These are phyloP conservation scores for Oryza nivara DNA, from an alignment of 176 grass and related monocot species.

Conservation along the genomic window DNA sequence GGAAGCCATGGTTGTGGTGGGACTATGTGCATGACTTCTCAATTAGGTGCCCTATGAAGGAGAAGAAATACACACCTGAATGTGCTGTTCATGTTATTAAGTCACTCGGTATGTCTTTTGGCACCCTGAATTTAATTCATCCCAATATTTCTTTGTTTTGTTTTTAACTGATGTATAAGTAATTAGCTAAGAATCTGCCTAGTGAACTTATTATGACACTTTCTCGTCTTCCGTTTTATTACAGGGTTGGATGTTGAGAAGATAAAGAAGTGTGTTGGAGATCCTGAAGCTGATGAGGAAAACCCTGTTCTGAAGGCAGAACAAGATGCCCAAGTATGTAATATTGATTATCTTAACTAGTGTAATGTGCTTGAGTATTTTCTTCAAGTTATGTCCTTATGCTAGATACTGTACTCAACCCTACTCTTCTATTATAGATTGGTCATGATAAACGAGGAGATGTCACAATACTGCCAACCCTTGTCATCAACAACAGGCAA, in stretches of 20 bases:
- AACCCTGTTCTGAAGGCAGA: constrained; percentile 84
- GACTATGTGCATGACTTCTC: constrained; percentile 95
- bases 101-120: constrained; percentile 68
- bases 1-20: constrained; percentile 95
- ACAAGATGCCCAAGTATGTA: constrained; percentile 78
- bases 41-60: constrained; percentile 92
- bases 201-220: constrained; percentile 2
- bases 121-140: constrained; percentile 16
- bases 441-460: constrained; percentile 78
- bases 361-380: background rate
- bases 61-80: constrained; percentile 77
- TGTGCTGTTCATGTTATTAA: constrained; percentile 72
- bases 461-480: constrained; percentile 89
- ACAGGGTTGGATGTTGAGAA: constrained; percentile 67
- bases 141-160: constrained; percentile 19
- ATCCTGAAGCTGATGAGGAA: constrained; percentile 70
- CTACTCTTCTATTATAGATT: constrained; percentile 49
- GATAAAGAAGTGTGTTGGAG: constrained; percentile 80
- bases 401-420: constrained; percentile 31
- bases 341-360: constrained; percentile 22
- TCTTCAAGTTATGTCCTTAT: constrained; percentile 6
- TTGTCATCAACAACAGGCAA: constrained; percentile 89
- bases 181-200: background rate
- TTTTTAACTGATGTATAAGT: background rate
- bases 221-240: constrained; percentile 4